Conservation (phyloP, 352 stramenopile species). For the Pythium chondricola region DNA sequence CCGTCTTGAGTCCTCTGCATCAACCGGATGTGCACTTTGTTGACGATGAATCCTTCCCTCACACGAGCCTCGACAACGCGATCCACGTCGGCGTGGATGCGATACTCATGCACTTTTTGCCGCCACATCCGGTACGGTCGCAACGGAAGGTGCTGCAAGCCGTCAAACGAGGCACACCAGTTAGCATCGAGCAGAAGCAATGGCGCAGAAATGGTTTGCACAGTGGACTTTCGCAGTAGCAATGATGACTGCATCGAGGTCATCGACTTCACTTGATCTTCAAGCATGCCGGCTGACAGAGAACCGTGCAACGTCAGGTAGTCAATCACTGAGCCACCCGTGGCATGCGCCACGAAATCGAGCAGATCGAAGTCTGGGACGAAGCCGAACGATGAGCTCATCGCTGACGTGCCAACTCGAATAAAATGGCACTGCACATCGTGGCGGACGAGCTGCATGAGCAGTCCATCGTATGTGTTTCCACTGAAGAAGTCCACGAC, state of each 20-base stretch:
- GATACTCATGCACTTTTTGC: constrained; percentile 85
- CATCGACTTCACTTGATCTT: constrained; percentile 31
- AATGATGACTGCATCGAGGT: constrained; percentile 49
- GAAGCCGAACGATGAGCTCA: constrained; percentile 72
- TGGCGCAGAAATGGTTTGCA: constrained; percentile 60
- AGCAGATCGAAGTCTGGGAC: constrained; percentile 79
- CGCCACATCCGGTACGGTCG: constrained; percentile 83
- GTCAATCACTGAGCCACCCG: constrained; percentile 58
- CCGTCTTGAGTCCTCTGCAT: constrained; percentile 21
- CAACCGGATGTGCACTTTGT: constrained; percentile 54
- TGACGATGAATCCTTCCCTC: constrained; percentile 79
- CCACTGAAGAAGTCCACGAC: constrained; percentile 75
- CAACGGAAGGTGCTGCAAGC: constrained; percentile 48
- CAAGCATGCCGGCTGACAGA: constrained; percentile 1
- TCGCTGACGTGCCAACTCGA: constrained; percentile 43
- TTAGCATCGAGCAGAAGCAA: constrained; percentile 63
- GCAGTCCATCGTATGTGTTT: constrained; percentile 79
- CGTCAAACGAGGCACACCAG: constrained; percentile 68
- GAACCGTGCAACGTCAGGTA: constrained; percentile 50
- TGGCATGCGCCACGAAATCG: constrained; percentile 69
- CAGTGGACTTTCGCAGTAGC: constrained; percentile 59
- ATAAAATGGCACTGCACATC: constrained; percentile 85
- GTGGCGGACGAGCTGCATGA: constrained; percentile 87
- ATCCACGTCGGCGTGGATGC: constrained; percentile 73
- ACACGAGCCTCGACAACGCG: constrained; percentile 78